phyloP scores from a whole-genome alignment of 1,284 basidiomycete genomes.

The Papiliotrema terrestris region DNA sequence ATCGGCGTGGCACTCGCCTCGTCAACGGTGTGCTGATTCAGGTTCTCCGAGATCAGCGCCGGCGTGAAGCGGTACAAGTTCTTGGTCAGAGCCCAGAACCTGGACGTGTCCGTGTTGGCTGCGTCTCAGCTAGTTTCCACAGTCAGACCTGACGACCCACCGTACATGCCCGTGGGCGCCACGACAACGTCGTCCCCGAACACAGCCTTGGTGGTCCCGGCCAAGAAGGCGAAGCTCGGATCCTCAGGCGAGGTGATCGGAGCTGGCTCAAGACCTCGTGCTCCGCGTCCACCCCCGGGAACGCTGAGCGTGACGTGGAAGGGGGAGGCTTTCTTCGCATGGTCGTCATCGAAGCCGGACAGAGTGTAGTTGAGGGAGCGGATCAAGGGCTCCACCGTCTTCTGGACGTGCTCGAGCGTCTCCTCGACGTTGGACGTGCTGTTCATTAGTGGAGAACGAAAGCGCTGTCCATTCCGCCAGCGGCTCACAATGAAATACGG shows the following conservation, averaged over 20 bases:
- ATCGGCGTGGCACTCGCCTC: conserved; percentile 34
- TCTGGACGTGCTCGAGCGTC: conserved; percentile 45
- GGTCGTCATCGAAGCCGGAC: conserved; percentile 26
- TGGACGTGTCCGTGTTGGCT: conserved; percentile 51
- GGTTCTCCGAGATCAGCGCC: conserved; percentile 36
- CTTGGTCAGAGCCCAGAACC: conserved; percentile 48
- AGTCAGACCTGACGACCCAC: conserved; percentile 15
- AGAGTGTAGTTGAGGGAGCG: conserved; percentile 46
- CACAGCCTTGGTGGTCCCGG: conserved; percentile 46
- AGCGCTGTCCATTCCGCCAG: neutral
- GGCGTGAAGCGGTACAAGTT: conserved; percentile 53
- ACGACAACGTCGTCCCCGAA: conserved; percentile 50
- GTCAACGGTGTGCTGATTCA: conserved; percentile 53
- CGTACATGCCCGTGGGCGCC: conserved; percentile 52
- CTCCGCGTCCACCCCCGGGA: conserved; percentile 14
- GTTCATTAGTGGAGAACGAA: neutral
- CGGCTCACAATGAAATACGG: conserved; percentile 49
- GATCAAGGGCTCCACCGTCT: conserved; percentile 46
- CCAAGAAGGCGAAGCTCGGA: conserved; percentile 47
- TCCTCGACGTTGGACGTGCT: conserved; percentile 48
- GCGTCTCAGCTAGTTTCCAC: neutral
- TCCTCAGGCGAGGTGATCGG: conserved; percentile 49
- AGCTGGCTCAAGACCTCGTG: conserved; percentile 48
- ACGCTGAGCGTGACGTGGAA: conserved; percentile 23
- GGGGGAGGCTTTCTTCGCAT: conserved; percentile 10